phyloP scores from a whole-genome alignment of 2,329 filamentous ascomycete genomes.

The Botrytis paeoniae region DNA sequence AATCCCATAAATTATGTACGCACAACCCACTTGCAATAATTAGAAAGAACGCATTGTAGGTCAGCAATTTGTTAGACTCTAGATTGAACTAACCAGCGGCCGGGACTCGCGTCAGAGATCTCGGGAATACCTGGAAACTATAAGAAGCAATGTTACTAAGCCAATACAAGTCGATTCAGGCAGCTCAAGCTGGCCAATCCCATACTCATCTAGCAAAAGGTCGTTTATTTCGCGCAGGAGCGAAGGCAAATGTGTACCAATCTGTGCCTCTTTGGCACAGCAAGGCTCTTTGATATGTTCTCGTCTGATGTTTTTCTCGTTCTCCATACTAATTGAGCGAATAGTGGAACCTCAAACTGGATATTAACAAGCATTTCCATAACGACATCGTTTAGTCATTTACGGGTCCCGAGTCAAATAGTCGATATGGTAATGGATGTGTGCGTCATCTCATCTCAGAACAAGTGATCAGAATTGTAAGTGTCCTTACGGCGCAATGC shows the following conservation, averaged over 20 bases:
- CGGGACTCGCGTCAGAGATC: background rate
- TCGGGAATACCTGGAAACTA: background rate
- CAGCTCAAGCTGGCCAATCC: background rate
- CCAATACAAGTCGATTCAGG: background rate
- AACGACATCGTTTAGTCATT: background rate
- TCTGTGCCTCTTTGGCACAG: conserved; percentile 10
- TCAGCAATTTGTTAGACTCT: background rate
- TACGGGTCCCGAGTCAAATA: background rate
- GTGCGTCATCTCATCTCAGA: conserved; percentile 5
- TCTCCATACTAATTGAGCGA: background rate
- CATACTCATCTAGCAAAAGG: background rate
- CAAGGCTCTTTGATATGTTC: conserved; percentile 5
- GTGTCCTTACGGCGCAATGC: conserved; percentile 5
- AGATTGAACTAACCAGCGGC: background rate
- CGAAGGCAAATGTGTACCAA: background rate
- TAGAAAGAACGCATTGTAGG: background rate
- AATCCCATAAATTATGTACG: background rate
- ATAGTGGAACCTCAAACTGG: background rate
- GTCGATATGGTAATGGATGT: background rate
- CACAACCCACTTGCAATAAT: background rate
- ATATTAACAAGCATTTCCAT: background rate
- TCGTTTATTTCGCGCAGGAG: background rate
- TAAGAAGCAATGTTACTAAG: background rate
- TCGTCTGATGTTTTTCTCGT: conserved; percentile 2
- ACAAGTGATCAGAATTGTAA: conserved; percentile 12